Base-by-base conservation (phyloP, 1,284 basidiomycete species). In the Sporisorium scitamineum region DNA sequence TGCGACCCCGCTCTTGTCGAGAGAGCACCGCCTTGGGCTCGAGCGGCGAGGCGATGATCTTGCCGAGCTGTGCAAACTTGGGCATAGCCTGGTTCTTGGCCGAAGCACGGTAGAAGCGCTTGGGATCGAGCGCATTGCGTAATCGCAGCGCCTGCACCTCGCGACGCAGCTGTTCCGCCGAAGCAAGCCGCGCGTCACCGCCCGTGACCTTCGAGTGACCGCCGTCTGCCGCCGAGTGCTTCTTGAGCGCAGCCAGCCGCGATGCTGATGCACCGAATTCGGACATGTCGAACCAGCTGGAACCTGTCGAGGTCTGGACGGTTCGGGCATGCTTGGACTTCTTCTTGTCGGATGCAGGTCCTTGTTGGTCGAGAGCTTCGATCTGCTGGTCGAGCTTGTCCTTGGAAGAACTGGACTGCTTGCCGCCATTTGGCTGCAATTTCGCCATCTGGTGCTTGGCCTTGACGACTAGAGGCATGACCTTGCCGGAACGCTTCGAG, bases 121-220 rank as follows among this genome's bases (percentile, higher is more conserved):
- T 99, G 8, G 96, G 95, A 83, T 99, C 96, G 37, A 99, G 89
- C 62, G 95, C 92, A 84, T 96, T 96, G 52, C 93, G 91, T 56
- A 99, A 88, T 24, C 94, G 90, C 56, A 98, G 88, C 1, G 96
- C 94, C 85, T 97, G 94, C 37, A 97, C 93, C 87, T 99, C 95
- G 62, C 93, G 91, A 81, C 94, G 89, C 74, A 98, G 89, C 65
- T 84, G 82, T 63, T 92, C 90, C 10, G 80, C 81, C 10, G 82
- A 80, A 5, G 78, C 67, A 3, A 72, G 69, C 4, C 82, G 65
- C 20, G 82, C 80, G 63, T 80, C 79, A 9, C 78, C 76, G 2
- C 75, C 77, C 7, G 70, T 80, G 29, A 54, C 70, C 44, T 65
- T 76, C 18, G 78, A 45, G 34, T 77, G 64, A 20, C 76, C 76